A percentile compares a stretch with the other conserved stretches of the same genome.
These are phyloP conservation scores for Ceratocystis cacaofunesta DNA, from an alignment of 2,329 filamentous ascomycete species.

Conservation along the genomic window DNA sequence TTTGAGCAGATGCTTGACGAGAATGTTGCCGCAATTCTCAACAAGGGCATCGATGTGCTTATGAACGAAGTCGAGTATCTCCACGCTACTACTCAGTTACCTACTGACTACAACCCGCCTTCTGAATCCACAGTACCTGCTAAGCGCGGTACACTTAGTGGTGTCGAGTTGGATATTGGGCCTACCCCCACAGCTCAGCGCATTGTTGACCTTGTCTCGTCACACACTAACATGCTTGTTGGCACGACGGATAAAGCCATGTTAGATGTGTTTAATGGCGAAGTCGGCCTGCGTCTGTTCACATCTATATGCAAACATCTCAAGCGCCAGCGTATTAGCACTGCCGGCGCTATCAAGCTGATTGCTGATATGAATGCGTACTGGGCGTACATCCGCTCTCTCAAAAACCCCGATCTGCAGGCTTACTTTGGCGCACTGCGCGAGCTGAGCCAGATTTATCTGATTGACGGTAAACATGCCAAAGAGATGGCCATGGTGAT, in stretches of 20 bases:
- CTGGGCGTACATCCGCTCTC: conserved; percentile 64
- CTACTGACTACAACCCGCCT: conserved; percentile 68
- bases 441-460: conserved; percentile 87
- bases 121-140: conserved; percentile 16
- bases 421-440: conserved; percentile 84
- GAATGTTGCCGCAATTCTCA: conserved; percentile 83
- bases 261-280: conserved; percentile 95
- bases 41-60: conserved; percentile 93
- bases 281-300: conserved; percentile 87
- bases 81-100: conserved; percentile 70
- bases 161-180: conserved; percentile 35
- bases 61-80: conserved; percentile 98
- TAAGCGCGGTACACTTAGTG: conserved; percentile 22
- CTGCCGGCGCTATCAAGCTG: conserved; percentile 75
- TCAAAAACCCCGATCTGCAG: conserved; percentile 70
- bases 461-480: conserved; percentile 68
- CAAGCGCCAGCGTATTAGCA: conserved; percentile 85
- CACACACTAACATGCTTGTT: conserved; percentile 81
- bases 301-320: conserved; percentile 89
- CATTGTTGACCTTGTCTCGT: conserved; percentile 71
- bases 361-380: conserved; percentile 97
- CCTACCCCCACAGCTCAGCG: conserved; percentile 65
- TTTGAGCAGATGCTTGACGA: conserved; percentile 99
- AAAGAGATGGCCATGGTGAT: conserved; percentile 94
- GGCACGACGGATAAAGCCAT: conserved; percentile 96